A percentile compares a stretch with the other conserved stretches of the same genome.
These are phyloP conservation scores for Mucor circinelloides DNA, from an alignment of 371 early-diverging fungal species.

Conservation along the genomic window DNA sequence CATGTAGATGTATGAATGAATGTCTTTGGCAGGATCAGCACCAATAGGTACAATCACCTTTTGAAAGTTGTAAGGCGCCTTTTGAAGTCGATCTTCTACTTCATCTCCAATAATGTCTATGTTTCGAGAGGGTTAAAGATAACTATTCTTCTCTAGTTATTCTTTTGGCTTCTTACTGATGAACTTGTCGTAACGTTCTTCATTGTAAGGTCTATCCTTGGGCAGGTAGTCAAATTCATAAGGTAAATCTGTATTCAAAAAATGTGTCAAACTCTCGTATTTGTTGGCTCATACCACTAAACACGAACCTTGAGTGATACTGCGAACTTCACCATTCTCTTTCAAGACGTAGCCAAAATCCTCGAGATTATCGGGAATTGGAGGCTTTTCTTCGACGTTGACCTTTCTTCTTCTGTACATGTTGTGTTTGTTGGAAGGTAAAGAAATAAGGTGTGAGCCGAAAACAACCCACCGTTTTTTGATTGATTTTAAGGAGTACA, in stretches of 20 bases:
- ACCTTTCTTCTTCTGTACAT: slow-evolving; percentile 33
- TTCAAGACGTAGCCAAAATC: slow-evolving; percentile 46
- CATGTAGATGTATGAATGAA: slow-evolving; percentile 45
- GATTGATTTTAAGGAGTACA: neutral
- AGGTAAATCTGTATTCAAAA: slow-evolving; percentile 23
- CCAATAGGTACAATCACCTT: slow-evolving; percentile 35
- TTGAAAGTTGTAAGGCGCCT: slow-evolving; percentile 32
- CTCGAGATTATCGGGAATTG: slow-evolving; percentile 39
- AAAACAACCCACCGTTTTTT: neutral
- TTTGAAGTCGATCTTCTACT: slow-evolving; percentile 35
- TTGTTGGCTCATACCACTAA: neutral
- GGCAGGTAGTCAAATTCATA: slow-evolving; percentile 42
- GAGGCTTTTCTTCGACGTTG: slow-evolving; percentile 23
- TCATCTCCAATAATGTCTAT: slow-evolving; percentile 43
- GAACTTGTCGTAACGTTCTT: slow-evolving; percentile 42
- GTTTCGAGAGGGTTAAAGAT: neutral
- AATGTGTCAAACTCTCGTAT: neutral
- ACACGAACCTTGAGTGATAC: slow-evolving; percentile 5
- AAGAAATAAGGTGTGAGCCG: neutral
- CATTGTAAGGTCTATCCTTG: slow-evolving; percentile 45
- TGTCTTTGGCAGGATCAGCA: slow-evolving; percentile 37
- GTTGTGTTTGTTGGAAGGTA: neutral
- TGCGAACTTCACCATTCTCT: slow-evolving; percentile 41
- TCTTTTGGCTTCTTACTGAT: slow-evolving; percentile 33
- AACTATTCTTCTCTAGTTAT: neutral